Percentiles rank a stretch among this genome's conserved stretches.
Conservation (phyloP, 768 basidiomycete genomes). For the Naganishia friedmannii region DNA sequence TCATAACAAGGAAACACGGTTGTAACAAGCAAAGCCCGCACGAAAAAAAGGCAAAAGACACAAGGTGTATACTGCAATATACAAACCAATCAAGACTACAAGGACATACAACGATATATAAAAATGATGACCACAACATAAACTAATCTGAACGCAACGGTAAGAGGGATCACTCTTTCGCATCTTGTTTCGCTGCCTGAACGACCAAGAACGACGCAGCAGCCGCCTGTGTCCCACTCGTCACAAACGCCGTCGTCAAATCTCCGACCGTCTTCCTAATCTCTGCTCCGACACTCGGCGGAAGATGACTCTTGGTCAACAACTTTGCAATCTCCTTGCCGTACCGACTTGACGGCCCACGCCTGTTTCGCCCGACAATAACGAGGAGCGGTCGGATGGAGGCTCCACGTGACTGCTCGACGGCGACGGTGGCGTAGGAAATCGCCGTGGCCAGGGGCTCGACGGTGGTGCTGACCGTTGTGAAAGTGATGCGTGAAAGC, state of each 20-base stretch:
- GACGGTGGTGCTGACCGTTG: constrained; percentile 48
- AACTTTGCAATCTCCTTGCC: constrained; percentile 64
- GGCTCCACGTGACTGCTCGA: constrained; percentile 41
- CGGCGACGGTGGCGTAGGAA: constrained; percentile 61
- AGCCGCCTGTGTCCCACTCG: constrained; percentile 53
- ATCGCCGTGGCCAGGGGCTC: constrained; percentile 54
- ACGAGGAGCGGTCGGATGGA: constrained; percentile 60
- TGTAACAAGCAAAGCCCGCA: not conserved
- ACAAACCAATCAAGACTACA: constrained; percentile 4
- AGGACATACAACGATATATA: constrained; percentile 14
- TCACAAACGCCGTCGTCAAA: constrained; percentile 71
- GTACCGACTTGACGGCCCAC: constrained; percentile 63
- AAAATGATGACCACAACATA: not conserved
- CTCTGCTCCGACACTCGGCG: constrained; percentile 58
- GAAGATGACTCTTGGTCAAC: constrained; percentile 59
- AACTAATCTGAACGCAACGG: not conserved
- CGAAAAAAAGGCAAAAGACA: not conserved
- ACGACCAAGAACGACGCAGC: constrained; percentile 51
- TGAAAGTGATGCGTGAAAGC: constrained; percentile 67
- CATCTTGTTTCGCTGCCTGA: constrained; percentile 42
- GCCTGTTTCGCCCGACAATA: constrained; percentile 63
- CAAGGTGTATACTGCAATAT: not conserved
- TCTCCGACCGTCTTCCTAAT: constrained; percentile 82
- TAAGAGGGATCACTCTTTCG: not conserved
- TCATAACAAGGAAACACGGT: constrained; percentile 23